These are phyloP conservation scores for Blastosporella zonata DNA, from an alignment of 1,284 basidiomycete genomes.

Conservation along the genomic window DNA sequence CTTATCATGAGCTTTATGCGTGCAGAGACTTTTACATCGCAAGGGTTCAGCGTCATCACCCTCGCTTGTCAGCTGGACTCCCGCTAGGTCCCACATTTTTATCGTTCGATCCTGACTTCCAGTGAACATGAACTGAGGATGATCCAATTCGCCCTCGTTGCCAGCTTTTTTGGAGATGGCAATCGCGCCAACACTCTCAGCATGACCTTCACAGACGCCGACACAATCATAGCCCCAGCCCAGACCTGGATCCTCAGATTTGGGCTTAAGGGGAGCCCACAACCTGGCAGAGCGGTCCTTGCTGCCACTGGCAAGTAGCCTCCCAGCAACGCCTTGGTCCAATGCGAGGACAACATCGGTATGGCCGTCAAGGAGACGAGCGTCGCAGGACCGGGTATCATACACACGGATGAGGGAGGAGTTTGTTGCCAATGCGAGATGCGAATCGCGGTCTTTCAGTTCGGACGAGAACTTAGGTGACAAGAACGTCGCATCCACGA, in stretches of 20 bases:
- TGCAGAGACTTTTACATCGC: conserved; percentile 79
- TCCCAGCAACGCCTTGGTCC: conserved; percentile 64
- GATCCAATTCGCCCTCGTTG: conserved; percentile 24
- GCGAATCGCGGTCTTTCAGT: conserved; percentile 46
- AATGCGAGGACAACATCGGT: conserved; percentile 89
- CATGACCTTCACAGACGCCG: conserved; percentile 89
- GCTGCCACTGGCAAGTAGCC: conserved; percentile 84
- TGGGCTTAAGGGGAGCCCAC: conserved; percentile 61
- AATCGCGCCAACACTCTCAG: conserved; percentile 91
- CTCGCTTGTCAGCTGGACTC: conserved; percentile 34
- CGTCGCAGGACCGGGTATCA: conserved; percentile 68
- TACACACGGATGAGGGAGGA: conserved; percentile 91
- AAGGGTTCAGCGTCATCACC: conserved; percentile 27
- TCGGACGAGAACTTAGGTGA: conserved; percentile 36
- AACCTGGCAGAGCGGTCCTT: conserved; percentile 90
- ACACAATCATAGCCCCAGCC: conserved; percentile 75
- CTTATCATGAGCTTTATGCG: conserved; percentile 94
- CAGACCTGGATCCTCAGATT: conserved; percentile 16
- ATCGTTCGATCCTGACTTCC: conserved; percentile 97
- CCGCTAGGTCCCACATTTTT: conserved; percentile 94
- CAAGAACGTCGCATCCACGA: conserved; percentile 86
- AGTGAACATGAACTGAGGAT: conserved; percentile 77
- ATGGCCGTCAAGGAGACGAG: conserved; percentile 84
- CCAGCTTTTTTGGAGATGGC: conserved; percentile 56
- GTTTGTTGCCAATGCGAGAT: conserved; percentile 94